These are phyloP conservation scores for Beverwykella pulmonaria DNA, from an alignment of 495 filamentous ascomycete genomes.

Conservation along the genomic window DNA sequence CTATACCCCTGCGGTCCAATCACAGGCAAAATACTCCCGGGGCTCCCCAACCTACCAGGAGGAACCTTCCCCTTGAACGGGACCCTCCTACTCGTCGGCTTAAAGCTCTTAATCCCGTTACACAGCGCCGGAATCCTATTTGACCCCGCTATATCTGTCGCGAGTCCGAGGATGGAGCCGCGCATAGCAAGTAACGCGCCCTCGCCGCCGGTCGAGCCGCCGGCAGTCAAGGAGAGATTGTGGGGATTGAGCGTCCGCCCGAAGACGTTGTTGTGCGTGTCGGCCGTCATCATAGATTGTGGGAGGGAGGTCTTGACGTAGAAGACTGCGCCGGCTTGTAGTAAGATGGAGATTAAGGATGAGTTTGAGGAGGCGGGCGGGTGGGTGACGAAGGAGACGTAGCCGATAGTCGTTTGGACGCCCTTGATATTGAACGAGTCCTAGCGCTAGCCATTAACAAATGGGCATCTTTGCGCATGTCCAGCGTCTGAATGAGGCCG, in stretches of 20 bases:
- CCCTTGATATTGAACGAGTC: constrained; percentile 67
- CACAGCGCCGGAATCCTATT: constrained; percentile 44
- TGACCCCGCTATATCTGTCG: constrained; percentile 39
- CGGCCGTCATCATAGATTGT: constrained; percentile 41
- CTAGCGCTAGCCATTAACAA: constrained; percentile 52
- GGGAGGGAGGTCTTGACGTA: constrained; percentile 71
- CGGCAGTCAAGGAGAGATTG: constrained; percentile 35
- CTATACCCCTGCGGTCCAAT: constrained; percentile 56
- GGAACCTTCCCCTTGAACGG: constrained; percentile 44
- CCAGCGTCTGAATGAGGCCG: too few species aligned
- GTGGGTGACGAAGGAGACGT: constrained; percentile 56
- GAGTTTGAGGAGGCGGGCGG: constrained; percentile 53
- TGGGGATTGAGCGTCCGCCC: constrained; percentile 39
- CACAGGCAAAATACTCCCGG: constrained; percentile 49
- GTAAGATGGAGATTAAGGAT: constrained; percentile 53
- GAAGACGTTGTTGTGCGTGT: constrained; percentile 40
- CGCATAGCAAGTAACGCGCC: constrained; percentile 35
- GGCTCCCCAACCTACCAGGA: constrained; percentile 29
- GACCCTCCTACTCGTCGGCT: constrained; percentile 39
- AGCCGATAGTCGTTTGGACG: constrained; percentile 61
- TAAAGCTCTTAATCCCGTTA: constrained; percentile 42
- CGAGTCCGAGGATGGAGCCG: constrained; percentile 32
- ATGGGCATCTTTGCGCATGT: too few species aligned
- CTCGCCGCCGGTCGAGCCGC: constrained; percentile 39
- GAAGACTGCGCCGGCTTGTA: constrained; percentile 56